Evolutionary conservation across 1,284 basidiomycete species (phyloP).

Genomic region (Cutaneotrichosporon dermatis): DNA sequence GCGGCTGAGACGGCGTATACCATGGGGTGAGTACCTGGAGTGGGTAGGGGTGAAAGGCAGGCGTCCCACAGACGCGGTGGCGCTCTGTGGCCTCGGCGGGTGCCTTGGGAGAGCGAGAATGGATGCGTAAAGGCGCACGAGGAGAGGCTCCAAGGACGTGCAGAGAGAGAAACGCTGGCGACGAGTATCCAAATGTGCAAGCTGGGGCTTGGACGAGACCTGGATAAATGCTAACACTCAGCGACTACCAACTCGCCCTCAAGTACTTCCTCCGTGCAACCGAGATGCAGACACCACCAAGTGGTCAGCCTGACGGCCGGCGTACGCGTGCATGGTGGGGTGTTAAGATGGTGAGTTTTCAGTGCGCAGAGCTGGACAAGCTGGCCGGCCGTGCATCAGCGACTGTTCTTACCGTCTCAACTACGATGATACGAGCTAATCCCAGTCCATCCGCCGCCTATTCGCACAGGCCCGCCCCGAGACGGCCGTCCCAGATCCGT

Average conservation of each 20-base stretch:
- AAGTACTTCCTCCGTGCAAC: constrained; percentile 76
- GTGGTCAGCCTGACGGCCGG: constrained; percentile 21
- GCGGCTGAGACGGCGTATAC: constrained; percentile 45
- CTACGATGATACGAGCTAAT: too few species aligned
- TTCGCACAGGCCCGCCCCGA: constrained; percentile 58
- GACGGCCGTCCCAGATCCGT: constrained; percentile 58
- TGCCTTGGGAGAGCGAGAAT: background rate
- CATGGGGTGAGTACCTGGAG: constrained; percentile 29
- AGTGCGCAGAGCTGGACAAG: too few species aligned
- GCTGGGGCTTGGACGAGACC: background rate
- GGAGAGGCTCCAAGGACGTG: background rate
- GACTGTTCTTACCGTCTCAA: too few species aligned
- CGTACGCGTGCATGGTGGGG: constrained; percentile 68
- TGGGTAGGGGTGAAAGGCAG: background rate
- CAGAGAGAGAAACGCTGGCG: too few species aligned
- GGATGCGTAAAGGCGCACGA: background rate
- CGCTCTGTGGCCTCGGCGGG: too few species aligned
- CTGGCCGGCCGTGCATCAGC: too few species aligned
- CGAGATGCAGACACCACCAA: constrained; percentile 72
- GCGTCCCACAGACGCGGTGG: too few species aligned
- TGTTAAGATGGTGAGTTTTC: constrained; percentile 66
- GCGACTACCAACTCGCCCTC: constrained; percentile 67
- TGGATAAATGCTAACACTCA: constrained; percentile 21
- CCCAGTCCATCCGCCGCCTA: background rate
- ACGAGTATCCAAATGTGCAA: too few species aligned